Evolutionary conservation across 768 basidiomycete species (phyloP), one percentile per base, ranked within the genome.

Genomic region (Rhodotorula kratochvilovae): DNA sequence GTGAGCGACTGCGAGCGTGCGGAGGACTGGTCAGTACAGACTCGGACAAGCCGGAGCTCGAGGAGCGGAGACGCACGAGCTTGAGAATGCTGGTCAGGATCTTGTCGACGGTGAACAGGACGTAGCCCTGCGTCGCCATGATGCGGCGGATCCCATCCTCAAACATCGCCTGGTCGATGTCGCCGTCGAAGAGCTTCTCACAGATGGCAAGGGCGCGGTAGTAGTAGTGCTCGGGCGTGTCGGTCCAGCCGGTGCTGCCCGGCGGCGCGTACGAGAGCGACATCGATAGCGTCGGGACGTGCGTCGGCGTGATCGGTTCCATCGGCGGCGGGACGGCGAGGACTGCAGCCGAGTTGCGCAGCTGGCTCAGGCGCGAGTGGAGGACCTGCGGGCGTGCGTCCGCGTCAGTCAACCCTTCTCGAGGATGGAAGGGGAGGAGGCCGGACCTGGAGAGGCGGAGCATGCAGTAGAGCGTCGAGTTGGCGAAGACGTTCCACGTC

Each of bases 61-160:
- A 29, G 23, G 39, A 43, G n/a, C 31, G 29, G 72, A 11, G 21
- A 27, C 85, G 79, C 70, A 92, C 92, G 85, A 96, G 92, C 82
- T 97, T 97, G 80, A 97, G 86, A 62, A 97, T 85, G 31, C 88
- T 88, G 21, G 86, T 88, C 67, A 98, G 87, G 57, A 96, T 82
- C 81, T 94, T 92, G 84, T 99, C 96, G 77, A 99, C 79, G 3
- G 96, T 97, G 81, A 95, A 98, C 74, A 95, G 81, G 64, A 88
- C 85, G 82, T 92, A 97, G 8, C 92, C 93, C 88, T 94, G 83
- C 74, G 87, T 91, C 43, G 91, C 90, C 82, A 92, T 93, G 82
- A 94, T 90, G 86, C 91, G 91, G 73, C 96, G 83, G 87, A 97
- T 87, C 78, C 92, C 91, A 79, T 98, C 96, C 80, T 98, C 95